Evolutionary conservation across 441 rosid species (phyloP), one percentile per base, ranked within the genome.

Genomic region (Erodium texanum): DNA sequence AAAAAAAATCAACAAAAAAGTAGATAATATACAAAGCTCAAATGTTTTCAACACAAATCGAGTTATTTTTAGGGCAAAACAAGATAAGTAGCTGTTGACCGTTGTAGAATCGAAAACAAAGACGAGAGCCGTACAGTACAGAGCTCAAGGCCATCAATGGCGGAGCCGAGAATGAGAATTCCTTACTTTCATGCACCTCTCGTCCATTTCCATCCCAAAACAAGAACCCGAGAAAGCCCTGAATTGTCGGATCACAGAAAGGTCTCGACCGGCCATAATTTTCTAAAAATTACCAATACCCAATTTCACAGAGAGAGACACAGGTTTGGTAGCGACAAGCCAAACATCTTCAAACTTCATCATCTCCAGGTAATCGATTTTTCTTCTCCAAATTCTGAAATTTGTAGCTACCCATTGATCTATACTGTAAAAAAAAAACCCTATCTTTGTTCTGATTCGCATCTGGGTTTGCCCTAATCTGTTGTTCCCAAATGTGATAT

Each of bases 181-280:
- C 29, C 1, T 27, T 4, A 27, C 29, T 27, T 1, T 27, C 29
- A 1, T 27, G 29, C 29, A 27, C 29, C n/a, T n/a, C n/a, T n/a
- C n/a, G n/a, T n/a, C n/a, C n/a, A n/a, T n/a, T n/a, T n/a, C n/a
- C n/a, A n/a, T n/a, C n/a, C n/a, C n/a, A 34, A 34, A 34, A 34
- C 45, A 38, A 9, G 48, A 59, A 18, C 24, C 71, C n/a, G 43
- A 75, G 65, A 67, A 67, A 62, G 24, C 72, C 93, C 97, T 82
- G 67, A 81, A 84, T 75, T 75, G 68, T 16, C 82, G 97, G 96
- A 86, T 85, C 86, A 75, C 50, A 61, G 76, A 50, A 11, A 69
- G 56, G 74, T 76, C 22, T 67, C 70, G 32, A 74, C 89, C 86
- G 73, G 73, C 75, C 71, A 73, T 66, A 41, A 29, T 14, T 75